Evolutionary conservation across 2,329 filamentous ascomycete species (phyloP).

Genomic region (Mollisiaceae sp.): DNA sequence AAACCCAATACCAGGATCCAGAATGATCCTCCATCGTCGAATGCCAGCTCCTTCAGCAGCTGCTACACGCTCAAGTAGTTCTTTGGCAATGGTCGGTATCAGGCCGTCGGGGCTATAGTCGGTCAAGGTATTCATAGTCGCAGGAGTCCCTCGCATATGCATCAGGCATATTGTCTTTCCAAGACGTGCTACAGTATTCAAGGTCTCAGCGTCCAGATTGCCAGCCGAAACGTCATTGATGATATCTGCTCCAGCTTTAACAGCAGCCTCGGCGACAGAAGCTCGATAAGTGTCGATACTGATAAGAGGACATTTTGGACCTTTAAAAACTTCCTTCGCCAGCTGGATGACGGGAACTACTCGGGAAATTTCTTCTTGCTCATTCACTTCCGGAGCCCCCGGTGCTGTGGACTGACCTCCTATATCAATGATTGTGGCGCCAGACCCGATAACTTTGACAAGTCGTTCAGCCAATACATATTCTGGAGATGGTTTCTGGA

Average conservation of each 20-base stretch:
- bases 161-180: constrained; percentile 79
- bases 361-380: constrained; percentile 76
- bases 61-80: constrained; percentile 66
- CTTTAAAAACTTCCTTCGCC: constrained; percentile 56
- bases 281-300: constrained; percentile 95
- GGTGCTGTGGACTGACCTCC: constrained; percentile 94
- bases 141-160: constrained; percentile 74
- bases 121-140: constrained; percentile 64
- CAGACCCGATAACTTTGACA: background rate
- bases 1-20: constrained; percentile 94
- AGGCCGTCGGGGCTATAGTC: constrained; percentile 60
- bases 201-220: constrained; percentile 78
- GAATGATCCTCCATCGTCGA: constrained; percentile 89
- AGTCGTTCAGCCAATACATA: background rate
- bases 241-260: constrained; percentile 83
- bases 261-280: constrained; percentile 75
- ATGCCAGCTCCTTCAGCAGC: constrained; percentile 83
- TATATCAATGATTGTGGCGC: constrained; percentile 74
- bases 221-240: constrained; percentile 95
- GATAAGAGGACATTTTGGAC: constrained; percentile 52
- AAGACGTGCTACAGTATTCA: constrained; percentile 76
- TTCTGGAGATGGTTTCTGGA: background rate
- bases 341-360: constrained; percentile 76
- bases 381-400: constrained; percentile 68
- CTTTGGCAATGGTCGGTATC: constrained; percentile 57